Evolutionary conservation across 768 basidiomycete genomes (phyloP), one percentile per base, ranked within the genome.

Genomic region (Myochromella boudieri): DNA sequence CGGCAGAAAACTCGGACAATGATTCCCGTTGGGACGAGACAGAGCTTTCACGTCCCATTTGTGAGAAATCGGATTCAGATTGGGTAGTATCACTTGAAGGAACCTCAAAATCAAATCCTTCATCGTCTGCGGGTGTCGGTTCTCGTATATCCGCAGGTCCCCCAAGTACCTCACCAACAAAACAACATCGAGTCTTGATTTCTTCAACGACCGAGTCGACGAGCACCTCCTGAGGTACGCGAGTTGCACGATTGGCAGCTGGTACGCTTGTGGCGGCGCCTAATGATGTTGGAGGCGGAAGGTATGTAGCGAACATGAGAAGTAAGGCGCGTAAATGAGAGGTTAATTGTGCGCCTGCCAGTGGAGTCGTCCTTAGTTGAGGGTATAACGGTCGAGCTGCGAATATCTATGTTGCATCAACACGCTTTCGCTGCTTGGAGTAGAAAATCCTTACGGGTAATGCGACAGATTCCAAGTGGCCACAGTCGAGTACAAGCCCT

Each of bases 401-500:
- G 58, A 85, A 95, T 55, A 97, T 91, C 95, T 98, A 42, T 28
- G 39, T 32, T 42, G 46, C 37, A 44, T 46, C 26, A 36, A 36
- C 15, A 36, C 43, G 18, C 32, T 12, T 17, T 3, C 22, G n/a
- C 26, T 9, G 28, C 24, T 4, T 37, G 29, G 12, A 31, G 11
- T 20, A 18, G 10, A 38, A 18, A 37, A n/a, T 37, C 68, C 88
- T 44, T 56, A 95, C 95, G 0, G 97, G 94, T 17, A 97, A 74
- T 4, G 83, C 82, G 3, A 85, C 86, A 0, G 93, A 90, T 64
- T 98, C 97, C 3, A 95, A 75, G 62, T 95, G 85, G 1, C 97
- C 97, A 54, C 85, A 86, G 60, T 99, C 97, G 2, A 98, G 69
- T 1, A 98, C 95, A 11, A 99, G 79, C 5, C 95, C 97, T 1